Conservation (phyloP, 2,329 filamentous ascomycete genomes). For the Calonectria honghensis region DNA sequence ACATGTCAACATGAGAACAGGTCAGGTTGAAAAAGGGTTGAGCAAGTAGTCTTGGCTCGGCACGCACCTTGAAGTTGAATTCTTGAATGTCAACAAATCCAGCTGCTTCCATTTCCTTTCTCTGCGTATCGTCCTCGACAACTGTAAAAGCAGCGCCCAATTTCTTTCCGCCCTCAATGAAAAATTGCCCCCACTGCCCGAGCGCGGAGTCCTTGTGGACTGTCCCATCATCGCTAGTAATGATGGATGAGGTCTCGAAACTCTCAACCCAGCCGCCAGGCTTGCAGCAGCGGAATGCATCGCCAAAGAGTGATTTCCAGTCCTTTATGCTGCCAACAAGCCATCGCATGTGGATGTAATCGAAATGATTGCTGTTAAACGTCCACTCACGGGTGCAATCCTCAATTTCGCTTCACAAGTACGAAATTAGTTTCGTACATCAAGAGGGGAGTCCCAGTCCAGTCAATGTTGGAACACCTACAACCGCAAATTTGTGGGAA, state of each 20-base stretch:
- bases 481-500: conserved; percentile 31
- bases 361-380: conserved; percentile 22
- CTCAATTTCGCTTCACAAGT: conserved; percentile 33
- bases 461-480: neutral
- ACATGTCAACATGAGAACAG: neutral
- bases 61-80: conserved; percentile 17
- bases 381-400: conserved; percentile 43
- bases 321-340: conserved; percentile 40
- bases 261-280: conserved; percentile 42
- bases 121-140: conserved; percentile 28
- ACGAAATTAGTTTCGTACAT: neutral
- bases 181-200: conserved; percentile 42
- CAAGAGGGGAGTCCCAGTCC: neutral
- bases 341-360: conserved; percentile 43
- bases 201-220: conserved; percentile 31
- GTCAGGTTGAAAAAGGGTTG: neutral
- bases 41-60: no score
- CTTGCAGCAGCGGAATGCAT: conserved; percentile 34
- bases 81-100: conserved; percentile 40
- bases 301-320: conserved; percentile 32
- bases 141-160: conserved; percentile 33
- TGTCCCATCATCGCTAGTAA: conserved; percentile 37
- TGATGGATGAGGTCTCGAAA: conserved; percentile 32
- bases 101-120: conserved; percentile 35
- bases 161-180: conserved; percentile 38